phyloP scores from a whole-genome alignment of 1,284 basidiomycete species.

The Ganoderma sp. region DNA sequence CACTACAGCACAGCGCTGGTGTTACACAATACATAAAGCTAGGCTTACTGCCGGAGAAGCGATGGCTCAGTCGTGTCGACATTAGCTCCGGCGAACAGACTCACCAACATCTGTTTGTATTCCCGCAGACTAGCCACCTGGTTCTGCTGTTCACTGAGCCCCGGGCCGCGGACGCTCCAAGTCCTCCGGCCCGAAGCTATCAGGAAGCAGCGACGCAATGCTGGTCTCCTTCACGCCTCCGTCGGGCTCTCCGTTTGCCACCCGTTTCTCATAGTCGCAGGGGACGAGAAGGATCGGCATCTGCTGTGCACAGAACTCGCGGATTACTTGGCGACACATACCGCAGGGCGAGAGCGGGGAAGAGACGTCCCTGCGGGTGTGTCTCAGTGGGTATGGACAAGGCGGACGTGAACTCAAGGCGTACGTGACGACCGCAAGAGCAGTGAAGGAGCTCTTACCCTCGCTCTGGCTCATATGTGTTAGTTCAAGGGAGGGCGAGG shows the following conservation, averaged over 20 bases:
- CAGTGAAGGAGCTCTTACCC: conserved; percentile 68
- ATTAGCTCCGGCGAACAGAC: not conserved
- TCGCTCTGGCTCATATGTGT: conserved; percentile 66
- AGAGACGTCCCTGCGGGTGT: conserved; percentile 60
- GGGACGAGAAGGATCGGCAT: conserved; percentile 84
- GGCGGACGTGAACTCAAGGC: conserved; percentile 18
- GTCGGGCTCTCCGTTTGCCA: conserved; percentile 48
- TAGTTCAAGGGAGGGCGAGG: not conserved
- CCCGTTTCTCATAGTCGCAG: conserved; percentile 58
- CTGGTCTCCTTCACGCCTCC: conserved; percentile 66
- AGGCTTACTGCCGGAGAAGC: not conserved
- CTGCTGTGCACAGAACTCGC: conserved; percentile 82
- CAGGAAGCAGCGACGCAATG: conserved; percentile 79
- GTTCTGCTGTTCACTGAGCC: not conserved
- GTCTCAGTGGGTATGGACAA: not conserved
- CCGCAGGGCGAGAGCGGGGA: conserved; percentile 83
- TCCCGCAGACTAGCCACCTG: not conserved
- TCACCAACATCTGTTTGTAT: not conserved
- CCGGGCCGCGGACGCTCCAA: conserved; percentile 55
- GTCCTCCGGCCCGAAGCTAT: conserved; percentile 89
- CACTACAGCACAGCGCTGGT: not conserved
- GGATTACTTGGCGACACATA: conserved; percentile 89
- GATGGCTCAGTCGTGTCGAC: not conserved
- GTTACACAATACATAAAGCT: not conserved
- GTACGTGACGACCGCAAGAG: conserved; percentile 77